These are phyloP conservation scores for Talaromyces funiculosus DNA, from an alignment of 2,329 filamentous ascomycete species.

Conservation along the genomic window DNA sequence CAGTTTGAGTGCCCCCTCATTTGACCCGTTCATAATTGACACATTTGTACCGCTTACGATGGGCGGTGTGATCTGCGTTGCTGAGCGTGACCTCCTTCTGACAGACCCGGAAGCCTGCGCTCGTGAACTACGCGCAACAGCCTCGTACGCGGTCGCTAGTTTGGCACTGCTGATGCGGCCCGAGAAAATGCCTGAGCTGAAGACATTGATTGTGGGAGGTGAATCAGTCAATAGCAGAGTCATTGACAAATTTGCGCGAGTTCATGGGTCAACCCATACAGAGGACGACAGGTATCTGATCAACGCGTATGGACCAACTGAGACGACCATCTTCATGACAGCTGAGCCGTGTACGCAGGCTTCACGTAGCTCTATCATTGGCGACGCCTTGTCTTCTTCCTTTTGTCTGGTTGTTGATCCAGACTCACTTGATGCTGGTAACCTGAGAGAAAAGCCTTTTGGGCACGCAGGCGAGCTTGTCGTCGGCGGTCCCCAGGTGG, in stretches of 20 bases:
- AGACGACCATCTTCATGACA: constrained; percentile 28
- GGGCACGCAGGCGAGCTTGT: constrained; percentile 26
- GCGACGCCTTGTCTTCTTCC: constrained; percentile 29
- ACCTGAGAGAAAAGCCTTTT: constrained; percentile 33
- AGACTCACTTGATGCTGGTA: constrained; percentile 24
- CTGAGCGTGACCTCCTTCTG: constrained; percentile 24
- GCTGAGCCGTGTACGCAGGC: constrained; percentile 19
- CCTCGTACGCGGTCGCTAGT: constrained; percentile 37
- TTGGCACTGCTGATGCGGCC: constrained; percentile 31
- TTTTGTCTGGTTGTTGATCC: constrained; percentile 1
- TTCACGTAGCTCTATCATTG: constrained; percentile 33
- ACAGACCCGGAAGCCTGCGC: constrained; percentile 24
- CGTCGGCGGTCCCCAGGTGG: constrained; percentile 10
- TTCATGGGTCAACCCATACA: not conserved
- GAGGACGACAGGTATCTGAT: constrained; percentile 19
- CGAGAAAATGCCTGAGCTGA: constrained; percentile 21
- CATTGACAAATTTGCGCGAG: constrained; percentile 28
- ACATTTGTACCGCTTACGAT: constrained; percentile 48
- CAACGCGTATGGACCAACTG: constrained; percentile 32
- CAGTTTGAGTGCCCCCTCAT: constrained; percentile 51
- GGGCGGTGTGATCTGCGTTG: constrained; percentile 33
- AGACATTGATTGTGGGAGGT: constrained; percentile 31
- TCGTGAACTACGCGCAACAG: constrained; percentile 28
- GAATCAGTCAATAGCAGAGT: constrained; percentile 30
- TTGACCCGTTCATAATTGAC: constrained; percentile 51